Conservation (phyloP, 805 yeast genomes). For the Saturnispora zaruensis region DNA sequence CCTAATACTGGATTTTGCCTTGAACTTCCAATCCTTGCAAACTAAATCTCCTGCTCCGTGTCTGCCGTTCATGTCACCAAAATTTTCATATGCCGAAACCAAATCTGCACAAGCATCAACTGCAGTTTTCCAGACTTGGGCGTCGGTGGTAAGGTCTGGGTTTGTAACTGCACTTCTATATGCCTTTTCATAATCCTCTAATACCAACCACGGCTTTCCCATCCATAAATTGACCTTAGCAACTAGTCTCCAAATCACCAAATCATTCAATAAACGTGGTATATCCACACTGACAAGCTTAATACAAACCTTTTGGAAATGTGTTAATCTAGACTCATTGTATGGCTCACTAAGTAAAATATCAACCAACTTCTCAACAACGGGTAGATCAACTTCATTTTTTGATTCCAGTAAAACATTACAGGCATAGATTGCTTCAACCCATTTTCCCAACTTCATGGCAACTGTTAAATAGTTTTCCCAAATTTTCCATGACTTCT, state of each 20-base stretch:
- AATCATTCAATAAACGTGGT: slow-evolving; percentile 57
- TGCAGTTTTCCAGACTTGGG: slow-evolving; percentile 63
- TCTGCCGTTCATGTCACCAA: slow-evolving; percentile 79
- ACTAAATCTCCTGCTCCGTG: slow-evolving; percentile 76
- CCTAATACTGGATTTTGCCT: slow-evolving; percentile 64
- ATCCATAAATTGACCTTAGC: slow-evolving; percentile 85
- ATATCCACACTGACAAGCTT: slow-evolving; percentile 63
- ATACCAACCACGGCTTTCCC: slow-evolving; percentile 75
- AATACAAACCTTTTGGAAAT: slow-evolving; percentile 60
- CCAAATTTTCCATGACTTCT: slow-evolving; percentile 82
- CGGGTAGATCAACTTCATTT: slow-evolving; percentile 62
- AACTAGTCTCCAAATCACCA: slow-evolving; percentile 75
- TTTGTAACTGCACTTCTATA: slow-evolving; percentile 60
- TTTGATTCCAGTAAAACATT: slow-evolving; percentile 50
- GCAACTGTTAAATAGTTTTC: slow-evolving; percentile 82
- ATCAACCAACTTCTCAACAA: slow-evolving; percentile 66
- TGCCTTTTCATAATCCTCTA: slow-evolving; percentile 81
- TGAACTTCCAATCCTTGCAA: slow-evolving; percentile 87
- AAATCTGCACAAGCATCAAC: slow-evolving; percentile 72
- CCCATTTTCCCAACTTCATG: slow-evolving; percentile 77
- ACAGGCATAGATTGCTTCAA: slow-evolving; percentile 73
- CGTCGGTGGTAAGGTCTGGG: slow-evolving; percentile 56
- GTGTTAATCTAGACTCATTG: slow-evolving; percentile 34
- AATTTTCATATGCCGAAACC: slow-evolving; percentile 75
- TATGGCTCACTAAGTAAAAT: slow-evolving; percentile 47